A percentile compares a stretch with the other conserved stretches of the same genome.
These are phyloP conservation scores for Polychytrium aggregatum DNA, from an alignment of 192 early-diverging fungal species.

Conservation along the genomic window DNA sequence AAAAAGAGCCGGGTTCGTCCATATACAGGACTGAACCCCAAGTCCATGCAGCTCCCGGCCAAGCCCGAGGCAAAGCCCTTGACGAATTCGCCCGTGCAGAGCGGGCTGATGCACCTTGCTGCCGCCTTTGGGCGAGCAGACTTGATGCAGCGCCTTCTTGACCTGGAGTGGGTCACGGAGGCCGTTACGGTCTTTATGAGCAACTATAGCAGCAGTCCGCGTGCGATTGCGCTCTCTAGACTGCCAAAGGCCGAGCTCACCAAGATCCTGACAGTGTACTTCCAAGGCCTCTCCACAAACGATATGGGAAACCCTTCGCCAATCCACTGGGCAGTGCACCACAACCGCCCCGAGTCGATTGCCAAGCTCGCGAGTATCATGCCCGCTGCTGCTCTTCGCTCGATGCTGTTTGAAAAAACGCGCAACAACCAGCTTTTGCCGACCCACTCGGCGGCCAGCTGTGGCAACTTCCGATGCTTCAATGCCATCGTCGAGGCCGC, in stretches of 20 bases:
- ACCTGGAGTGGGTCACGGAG: background rate
- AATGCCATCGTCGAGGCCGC: background rate
- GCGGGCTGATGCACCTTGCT: background rate
- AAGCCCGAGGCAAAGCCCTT: background rate
- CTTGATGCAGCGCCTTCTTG: background rate
- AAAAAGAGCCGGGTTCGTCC: no score
- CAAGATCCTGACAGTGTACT: background rate
- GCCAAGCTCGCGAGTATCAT: background rate
- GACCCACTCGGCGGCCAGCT: background rate
- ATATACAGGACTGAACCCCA: conserved; percentile 1
- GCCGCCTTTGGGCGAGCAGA: background rate
- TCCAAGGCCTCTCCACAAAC: background rate
- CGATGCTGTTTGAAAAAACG: background rate
- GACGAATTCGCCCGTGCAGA: background rate
- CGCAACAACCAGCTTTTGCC: background rate
- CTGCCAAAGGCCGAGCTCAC: no score
- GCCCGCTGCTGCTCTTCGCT: background rate
- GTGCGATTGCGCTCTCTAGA: background rate
- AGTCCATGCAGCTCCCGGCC: background rate
- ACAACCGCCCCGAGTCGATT: background rate
- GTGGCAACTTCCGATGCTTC: background rate
- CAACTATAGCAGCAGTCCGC: background rate
- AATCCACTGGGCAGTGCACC: background rate
- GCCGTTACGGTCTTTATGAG: background rate
- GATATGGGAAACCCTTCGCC: background rate